A percentile compares a stretch with the other conserved stretches of the same genome.
Evolutionary conservation across 768 basidiomycete genomes (phyloP).

Genomic region (Phylloporus scabripes): DNA sequence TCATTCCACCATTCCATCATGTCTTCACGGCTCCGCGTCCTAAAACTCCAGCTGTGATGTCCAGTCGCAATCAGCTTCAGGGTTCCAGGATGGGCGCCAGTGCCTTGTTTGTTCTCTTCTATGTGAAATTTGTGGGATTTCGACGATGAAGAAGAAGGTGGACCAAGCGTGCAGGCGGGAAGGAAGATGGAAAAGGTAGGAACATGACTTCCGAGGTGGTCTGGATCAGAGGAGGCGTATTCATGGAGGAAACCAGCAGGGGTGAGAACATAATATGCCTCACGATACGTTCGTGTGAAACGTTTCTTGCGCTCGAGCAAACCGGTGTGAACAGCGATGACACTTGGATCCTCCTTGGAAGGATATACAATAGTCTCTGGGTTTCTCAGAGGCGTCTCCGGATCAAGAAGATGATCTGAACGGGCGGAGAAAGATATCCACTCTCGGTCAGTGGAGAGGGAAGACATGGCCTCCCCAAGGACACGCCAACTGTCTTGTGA

Average conservation of each 20-base stretch:
- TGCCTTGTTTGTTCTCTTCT: slow-evolving; percentile 83
- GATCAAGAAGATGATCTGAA: slow-evolving; percentile 92
- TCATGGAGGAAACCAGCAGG: slow-evolving; percentile 96
- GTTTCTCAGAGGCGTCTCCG: slow-evolving; percentile 89
- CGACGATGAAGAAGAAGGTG: slow-evolving; percentile 63
- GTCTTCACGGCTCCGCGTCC: slow-evolving; percentile 84
- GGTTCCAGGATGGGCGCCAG: slow-evolving; percentile 54
- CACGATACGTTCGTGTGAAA: slow-evolving; percentile 80
- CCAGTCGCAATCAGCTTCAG: slow-evolving; percentile 37
- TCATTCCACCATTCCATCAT: slow-evolving; percentile 99
- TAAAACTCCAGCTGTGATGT: slow-evolving; percentile 82
- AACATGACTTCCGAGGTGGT: slow-evolving; percentile 38
- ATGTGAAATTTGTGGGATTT: slow-evolving; percentile 95
- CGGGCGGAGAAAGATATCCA: slow-evolving; percentile 96
- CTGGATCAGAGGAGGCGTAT: slow-evolving; percentile 73
- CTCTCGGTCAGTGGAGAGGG: slow-evolving; percentile 81
- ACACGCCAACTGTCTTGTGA: slow-evolving; percentile 71
- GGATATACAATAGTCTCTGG: slow-evolving; percentile 78
- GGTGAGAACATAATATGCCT: slow-evolving; percentile 89
- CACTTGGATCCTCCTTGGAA: slow-evolving; percentile 82
- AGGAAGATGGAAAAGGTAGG: slow-evolving; percentile 89
- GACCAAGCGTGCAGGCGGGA: slow-evolving; percentile 92
- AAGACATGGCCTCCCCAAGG: slow-evolving; percentile 69
- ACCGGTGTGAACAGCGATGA: slow-evolving; percentile 83
- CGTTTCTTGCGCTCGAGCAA: slow-evolving; percentile 93